Base-by-base conservation (phyloP, 495 filamentous ascomycete genomes). In the Hypoxylon lenormandii region DNA sequence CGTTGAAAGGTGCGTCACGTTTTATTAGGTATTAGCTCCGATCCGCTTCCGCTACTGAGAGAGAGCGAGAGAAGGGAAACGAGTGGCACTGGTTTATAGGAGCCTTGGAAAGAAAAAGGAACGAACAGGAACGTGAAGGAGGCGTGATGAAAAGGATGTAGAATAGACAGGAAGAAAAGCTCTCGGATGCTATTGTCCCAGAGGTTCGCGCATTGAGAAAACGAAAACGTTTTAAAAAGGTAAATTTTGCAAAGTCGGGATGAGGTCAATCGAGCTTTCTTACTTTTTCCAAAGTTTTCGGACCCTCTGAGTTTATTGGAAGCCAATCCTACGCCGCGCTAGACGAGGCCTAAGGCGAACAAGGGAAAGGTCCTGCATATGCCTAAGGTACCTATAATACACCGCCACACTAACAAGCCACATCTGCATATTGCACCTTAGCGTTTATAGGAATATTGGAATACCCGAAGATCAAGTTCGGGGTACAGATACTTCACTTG, bases 241-340 rank as follows among this genome's bases (percentile, higher is more conserved):
- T 33, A 33, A 33, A 33, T 33, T 33, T 42, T 64, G 52, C 43
- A 49, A 54, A 33, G 54, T 40, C 64, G 42, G 60, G 70, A 65
- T 61, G 64, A 68, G 58, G 58, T 74, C 64, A 60, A 66, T 68
- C 50, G 19, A 38, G 46, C 59, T 58, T 68, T 63, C 64, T 58
- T 33, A 70, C 66, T 70, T 70, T 72, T 69, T 69, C 60, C 16
- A 53, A 69, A 69, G 26, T 69, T 69, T 72, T 65, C 64, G 64
- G 63, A 60, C 69, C 67, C 69, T 70, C 47, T 51, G 5, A 64
- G 23, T 51, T 67, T 67, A 43, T 33, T 3, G 13, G 12, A 21
- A 43, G 42, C 42, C 42, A 53, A 53, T 53, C 49, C 49, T 19
- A 15, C n/a, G 49, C 16, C 16, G 43, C 30, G 10, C 38, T 42